Conservation (phyloP, 352 stramenopile species). For the Phytophthora vignae region DNA sequence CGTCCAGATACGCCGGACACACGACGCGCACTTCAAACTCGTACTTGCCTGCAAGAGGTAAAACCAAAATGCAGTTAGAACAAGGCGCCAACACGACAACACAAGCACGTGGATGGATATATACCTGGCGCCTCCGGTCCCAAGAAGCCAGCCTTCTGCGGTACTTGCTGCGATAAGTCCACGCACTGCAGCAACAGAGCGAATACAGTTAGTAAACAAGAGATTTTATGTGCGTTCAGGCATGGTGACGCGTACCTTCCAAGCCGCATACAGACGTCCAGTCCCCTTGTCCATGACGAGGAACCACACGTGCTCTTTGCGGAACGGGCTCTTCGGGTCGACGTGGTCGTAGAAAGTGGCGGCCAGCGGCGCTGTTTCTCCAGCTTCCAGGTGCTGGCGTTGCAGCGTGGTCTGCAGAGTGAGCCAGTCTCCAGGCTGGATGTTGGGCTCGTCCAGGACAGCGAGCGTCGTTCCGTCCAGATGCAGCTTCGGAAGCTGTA, state of each 20-base stretch:
- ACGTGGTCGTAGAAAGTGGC: constrained; percentile 80
- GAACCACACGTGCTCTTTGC: constrained; percentile 82
- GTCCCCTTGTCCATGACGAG: constrained; percentile 69
- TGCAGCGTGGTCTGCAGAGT: constrained; percentile 66
- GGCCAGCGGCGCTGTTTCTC: constrained; percentile 56
- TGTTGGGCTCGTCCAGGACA: constrained; percentile 73
- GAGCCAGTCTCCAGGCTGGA: constrained; percentile 82
- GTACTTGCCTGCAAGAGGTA: constrained; percentile 56
- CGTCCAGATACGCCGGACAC: constrained; percentile 69
- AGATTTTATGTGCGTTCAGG: constrained; percentile 1
- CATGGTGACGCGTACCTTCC: constrained; percentile 54
- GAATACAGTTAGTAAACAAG: constrained; percentile 6
- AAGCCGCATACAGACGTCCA: constrained; percentile 66
- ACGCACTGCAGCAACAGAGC: constrained; percentile 42
- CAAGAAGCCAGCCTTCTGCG: constrained; percentile 67
- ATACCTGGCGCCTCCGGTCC: constrained; percentile 66
- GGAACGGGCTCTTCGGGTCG: constrained; percentile 68
- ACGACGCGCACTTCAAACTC: constrained; percentile 81
- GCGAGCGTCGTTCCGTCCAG: constrained; percentile 48
- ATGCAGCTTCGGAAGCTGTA: constrained; percentile 46
- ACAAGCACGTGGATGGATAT: too few species aligned
- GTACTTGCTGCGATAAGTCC: constrained; percentile 60
- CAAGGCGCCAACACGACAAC: not conserved
- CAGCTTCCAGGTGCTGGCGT: constrained; percentile 55
- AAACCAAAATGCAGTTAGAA: constrained; percentile 3